These are phyloP conservation scores for Trichoderma brevicompactum DNA, from an alignment of 2,329 filamentous ascomycete species.

Conservation along the genomic window DNA sequence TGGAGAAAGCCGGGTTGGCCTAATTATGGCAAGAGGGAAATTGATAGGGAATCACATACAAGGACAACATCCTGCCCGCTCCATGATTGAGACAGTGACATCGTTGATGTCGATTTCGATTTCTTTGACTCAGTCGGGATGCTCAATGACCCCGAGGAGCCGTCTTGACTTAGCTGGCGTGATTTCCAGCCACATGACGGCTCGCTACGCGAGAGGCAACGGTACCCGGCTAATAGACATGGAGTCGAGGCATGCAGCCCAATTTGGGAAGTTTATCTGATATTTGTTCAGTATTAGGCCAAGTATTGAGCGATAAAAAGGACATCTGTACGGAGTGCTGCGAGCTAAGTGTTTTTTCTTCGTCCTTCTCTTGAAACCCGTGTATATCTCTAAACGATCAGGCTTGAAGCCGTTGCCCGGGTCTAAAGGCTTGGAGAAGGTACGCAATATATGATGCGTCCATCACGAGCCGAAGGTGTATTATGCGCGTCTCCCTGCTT, in stretches of 20 bases:
- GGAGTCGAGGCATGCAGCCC: neutral
- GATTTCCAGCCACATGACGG: constrained; percentile 1
- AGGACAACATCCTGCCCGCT: neutral
- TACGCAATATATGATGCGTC: too few relatives aligned
- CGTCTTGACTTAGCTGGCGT: neutral
- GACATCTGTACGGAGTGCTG: too few relatives aligned
- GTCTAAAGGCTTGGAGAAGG: too few relatives aligned
- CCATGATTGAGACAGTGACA: neutral
- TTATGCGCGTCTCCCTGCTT: too few relatives aligned
- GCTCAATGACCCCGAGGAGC: constrained; percentile 16
- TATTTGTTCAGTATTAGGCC: too few relatives aligned
- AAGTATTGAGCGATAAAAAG: too few relatives aligned
- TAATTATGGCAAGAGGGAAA: neutral
- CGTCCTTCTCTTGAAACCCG: too few relatives aligned
- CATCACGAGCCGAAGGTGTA: too few relatives aligned
- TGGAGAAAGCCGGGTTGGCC: too few relatives aligned
- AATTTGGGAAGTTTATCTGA: neutral
- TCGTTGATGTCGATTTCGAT: neutral
- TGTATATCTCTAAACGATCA: too few relatives aligned
- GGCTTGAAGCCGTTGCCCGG: too few relatives aligned
- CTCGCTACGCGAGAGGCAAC: neutral
- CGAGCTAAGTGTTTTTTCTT: too few relatives aligned
- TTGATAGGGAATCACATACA: neutral
- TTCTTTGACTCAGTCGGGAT: neutral
- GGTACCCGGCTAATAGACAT: neutral